Conservation (phyloP, 208 protist genomes). For the Blastocrithidia nonstop region DNA sequence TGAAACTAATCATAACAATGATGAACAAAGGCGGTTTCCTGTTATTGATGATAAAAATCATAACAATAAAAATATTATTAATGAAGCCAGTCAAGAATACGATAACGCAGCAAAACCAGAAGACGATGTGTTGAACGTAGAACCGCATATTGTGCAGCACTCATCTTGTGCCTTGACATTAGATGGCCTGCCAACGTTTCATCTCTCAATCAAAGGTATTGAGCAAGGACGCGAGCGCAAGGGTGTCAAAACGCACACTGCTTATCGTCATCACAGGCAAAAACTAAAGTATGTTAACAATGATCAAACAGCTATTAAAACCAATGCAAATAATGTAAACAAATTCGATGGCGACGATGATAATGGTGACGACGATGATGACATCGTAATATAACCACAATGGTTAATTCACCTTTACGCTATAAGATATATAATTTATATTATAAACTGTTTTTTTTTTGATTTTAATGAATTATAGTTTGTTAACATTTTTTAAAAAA, state of each 20-base stretch:
- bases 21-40: not conserved
- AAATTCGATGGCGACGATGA: constrained; percentile 3
- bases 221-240: constrained; percentile 8
- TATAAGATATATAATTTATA: too few relatives aligned
- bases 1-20: constrained; percentile 3
- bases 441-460: too few relatives aligned
- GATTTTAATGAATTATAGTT: not conserved
- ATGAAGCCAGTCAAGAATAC: too few relatives aligned
- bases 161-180: constrained; percentile 31
- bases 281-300: too few relatives aligned
- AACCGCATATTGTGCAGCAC: constrained; percentile 25
- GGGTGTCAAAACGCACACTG: too few relatives aligned
- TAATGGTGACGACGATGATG: constrained; percentile 9
- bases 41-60: constrained; percentile 4
- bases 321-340: not conserved
- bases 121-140: not conserved
- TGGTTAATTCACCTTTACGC: not conserved
- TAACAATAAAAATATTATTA: constrained; percentile 6
- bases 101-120: too few relatives aligned
- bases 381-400: constrained; percentile 7
- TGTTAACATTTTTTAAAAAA: not conserved
- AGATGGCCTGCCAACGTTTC: constrained; percentile 79
- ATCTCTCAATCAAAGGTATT: constrained; percentile 34
- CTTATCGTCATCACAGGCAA: too few relatives aligned
- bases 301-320: constrained; percentile 5